Conservation (phyloP, 2,329 filamentous ascomycete species). For the Exophiala viscosa region DNA sequence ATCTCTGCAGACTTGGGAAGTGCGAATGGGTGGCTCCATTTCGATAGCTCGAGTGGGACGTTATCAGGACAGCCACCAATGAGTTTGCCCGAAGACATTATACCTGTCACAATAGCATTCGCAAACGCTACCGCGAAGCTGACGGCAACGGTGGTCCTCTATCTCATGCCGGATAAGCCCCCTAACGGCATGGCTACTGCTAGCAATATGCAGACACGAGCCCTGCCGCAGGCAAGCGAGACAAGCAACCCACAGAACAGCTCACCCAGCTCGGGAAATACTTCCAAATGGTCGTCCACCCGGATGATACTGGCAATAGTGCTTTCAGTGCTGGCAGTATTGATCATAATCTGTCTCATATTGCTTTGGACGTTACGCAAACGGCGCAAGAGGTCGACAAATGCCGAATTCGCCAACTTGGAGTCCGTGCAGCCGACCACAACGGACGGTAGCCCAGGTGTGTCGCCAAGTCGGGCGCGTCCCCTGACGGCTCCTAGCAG, state of each 20-base stretch:
- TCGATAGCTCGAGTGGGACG: constrained; percentile 7
- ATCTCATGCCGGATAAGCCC: background rate
- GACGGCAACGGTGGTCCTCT: background rate
- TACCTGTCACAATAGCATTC: constrained; percentile 11
- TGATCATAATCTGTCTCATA: constrained; percentile 7
- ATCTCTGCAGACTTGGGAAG: constrained; percentile 1
- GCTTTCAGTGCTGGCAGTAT: constrained; percentile 6
- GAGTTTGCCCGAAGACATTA: background rate
- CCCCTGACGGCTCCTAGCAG: background rate
- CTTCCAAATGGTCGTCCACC: constrained; percentile 3
- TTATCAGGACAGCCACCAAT: constrained; percentile 12
- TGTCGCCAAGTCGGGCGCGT: background rate
- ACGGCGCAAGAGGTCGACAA: background rate
- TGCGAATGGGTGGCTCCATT: constrained; percentile 15
- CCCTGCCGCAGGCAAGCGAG: constrained; percentile 1
- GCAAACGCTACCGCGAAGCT: constrained; percentile 5
- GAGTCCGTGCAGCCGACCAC: background rate
- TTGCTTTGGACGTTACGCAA: constrained; percentile 8
- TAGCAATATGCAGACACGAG: background rate
- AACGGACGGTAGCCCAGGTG: background rate
- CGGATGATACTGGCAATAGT: constrained; percentile 13
- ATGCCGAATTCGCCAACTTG: too few relatives aligned
- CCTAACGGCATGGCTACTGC: background rate
- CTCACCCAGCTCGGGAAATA: background rate
- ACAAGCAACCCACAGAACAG: constrained; percentile 4